Percentiles rank a stretch among this genome's conserved stretches.
Conservation (phyloP, 2,329 filamentous ascomycete genomes). For the Colletotrichum sp. region DNA sequence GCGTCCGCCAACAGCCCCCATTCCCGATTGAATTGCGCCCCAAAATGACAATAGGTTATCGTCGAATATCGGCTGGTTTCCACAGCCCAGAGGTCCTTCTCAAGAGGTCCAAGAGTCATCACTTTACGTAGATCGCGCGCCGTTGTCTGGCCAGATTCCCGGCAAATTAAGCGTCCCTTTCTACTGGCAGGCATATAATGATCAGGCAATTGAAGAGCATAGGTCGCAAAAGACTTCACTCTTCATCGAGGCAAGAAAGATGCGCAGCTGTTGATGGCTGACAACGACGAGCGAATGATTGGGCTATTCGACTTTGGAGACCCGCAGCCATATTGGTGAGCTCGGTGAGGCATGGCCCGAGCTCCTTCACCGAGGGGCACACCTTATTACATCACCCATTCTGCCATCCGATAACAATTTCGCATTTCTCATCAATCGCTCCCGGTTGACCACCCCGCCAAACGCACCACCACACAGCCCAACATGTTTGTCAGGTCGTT, state of each 20-base stretch:
- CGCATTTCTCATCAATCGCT: conserved; percentile 7
- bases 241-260: neutral
- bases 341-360: neutral
- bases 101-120: neutral
- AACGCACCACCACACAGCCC: neutral
- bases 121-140: neutral
- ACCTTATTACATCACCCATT: conserved; percentile 17
- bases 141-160: neutral
- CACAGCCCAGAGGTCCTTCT: neutral
- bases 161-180: neutral
- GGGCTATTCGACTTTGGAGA: neutral
- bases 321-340: neutral
- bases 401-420: conserved; percentile 15
- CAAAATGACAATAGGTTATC: neutral
- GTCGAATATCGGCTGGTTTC: neutral
- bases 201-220: neutral
- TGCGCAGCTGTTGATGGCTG: neutral
- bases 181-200: rapidly evolving
- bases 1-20: no score
- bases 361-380: conserved; percentile 12
- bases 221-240: neutral
- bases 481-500: conserved; percentile 14
- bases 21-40: neutral
- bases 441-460: neutral
- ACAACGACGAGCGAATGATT: neutral